A percentile compares a stretch with the other conserved stretches of the same genome.
These are phyloP conservation scores for Trifolium subterraneum DNA, from an alignment of 306 rosid species.

Conservation along the genomic window DNA sequence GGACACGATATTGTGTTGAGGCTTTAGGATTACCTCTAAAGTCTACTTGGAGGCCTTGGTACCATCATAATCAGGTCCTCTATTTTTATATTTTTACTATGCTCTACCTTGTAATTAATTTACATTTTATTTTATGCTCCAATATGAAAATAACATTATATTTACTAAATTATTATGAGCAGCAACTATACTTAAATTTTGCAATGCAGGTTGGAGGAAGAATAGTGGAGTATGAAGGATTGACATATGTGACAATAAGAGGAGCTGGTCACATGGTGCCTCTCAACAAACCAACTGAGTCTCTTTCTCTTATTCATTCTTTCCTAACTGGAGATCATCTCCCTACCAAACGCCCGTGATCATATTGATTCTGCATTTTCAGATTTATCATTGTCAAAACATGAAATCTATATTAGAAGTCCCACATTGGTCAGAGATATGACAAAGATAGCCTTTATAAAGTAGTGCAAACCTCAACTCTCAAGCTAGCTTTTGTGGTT, in stretches of 20 bases:
- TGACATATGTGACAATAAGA: slow-evolving; percentile 60
- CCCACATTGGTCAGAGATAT: too few relatives aligned
- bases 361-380: neutral
- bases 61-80: slow-evolving; percentile 53
- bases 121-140: too few relatives aligned
- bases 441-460: too few relatives aligned
- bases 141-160: too few relatives aligned
- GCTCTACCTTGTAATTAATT: too few relatives aligned
- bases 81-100: too few relatives aligned
- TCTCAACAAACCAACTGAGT: slow-evolving; percentile 55
- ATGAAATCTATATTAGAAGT: too few relatives aligned
- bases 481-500: too few relatives aligned
- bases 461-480: too few relatives aligned
- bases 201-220: slow-evolving; percentile 75
- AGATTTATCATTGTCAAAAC: too few relatives aligned
- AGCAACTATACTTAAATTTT: too few relatives aligned
- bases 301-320: slow-evolving; percentile 56
- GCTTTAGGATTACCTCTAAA: slow-evolving; percentile 55
- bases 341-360: slow-evolving; percentile 38
- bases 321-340: slow-evolving; percentile 51
- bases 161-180: too few relatives aligned
- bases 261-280: slow-evolving; percentile 71
- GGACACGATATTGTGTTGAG: slow-evolving; percentile 60
- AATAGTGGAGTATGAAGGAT: slow-evolving; percentile 61
- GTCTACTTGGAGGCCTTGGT: slow-evolving; percentile 59